Evolutionary conservation across 371 early-diverging fungal species (phyloP).

Genomic region (Blakeslea trispora): DNA sequence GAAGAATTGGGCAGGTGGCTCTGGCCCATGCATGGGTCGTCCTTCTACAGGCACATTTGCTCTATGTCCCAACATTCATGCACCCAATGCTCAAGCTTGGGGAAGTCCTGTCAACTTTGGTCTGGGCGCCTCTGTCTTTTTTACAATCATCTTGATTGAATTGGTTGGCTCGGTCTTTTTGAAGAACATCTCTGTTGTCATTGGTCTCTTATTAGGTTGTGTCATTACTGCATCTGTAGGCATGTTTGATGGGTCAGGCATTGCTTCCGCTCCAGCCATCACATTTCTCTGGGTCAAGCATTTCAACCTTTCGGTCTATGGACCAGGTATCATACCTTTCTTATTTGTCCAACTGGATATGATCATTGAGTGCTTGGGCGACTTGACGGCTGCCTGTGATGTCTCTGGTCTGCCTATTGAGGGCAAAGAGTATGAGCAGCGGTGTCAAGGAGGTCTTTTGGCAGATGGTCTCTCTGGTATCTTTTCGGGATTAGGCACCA

Average conservation of each 20-base stretch:
- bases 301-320: conserved; percentile 52
- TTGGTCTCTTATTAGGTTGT: conserved; percentile 58
- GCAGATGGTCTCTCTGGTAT: conserved; percentile 59
- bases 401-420: conserved; percentile 58
- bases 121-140: conserved; percentile 55
- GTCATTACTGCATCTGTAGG: conserved; percentile 58
- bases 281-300: conserved; percentile 64
- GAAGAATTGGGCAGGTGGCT: conserved; percentile 55
- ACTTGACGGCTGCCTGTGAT: conserved; percentile 63
- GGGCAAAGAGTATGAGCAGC: conserved; percentile 57
- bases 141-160: conserved; percentile 58
- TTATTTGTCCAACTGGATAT: conserved; percentile 55
- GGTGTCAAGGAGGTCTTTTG: conserved; percentile 61
- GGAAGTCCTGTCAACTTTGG: conserved; percentile 43
- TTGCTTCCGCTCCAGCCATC: conserved; percentile 51
- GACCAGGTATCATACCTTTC: conserved; percentile 60
- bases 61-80: conserved; percentile 38
- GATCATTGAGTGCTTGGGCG: conserved; percentile 58
- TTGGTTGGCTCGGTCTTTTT: conserved; percentile 60
- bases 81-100: conserved; percentile 61
- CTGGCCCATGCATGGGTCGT: conserved; percentile 46
- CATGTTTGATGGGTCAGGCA: conserved; percentile 48
- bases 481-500: conserved; percentile 53
- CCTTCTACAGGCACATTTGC: conserved; percentile 33
- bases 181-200: conserved; percentile 58